Evolutionary conservation across 225 moss, liverwort and hornwort species (phyloP), one percentile per base, ranked within the genome.

Genomic region (Climacium dendroides): DNA sequence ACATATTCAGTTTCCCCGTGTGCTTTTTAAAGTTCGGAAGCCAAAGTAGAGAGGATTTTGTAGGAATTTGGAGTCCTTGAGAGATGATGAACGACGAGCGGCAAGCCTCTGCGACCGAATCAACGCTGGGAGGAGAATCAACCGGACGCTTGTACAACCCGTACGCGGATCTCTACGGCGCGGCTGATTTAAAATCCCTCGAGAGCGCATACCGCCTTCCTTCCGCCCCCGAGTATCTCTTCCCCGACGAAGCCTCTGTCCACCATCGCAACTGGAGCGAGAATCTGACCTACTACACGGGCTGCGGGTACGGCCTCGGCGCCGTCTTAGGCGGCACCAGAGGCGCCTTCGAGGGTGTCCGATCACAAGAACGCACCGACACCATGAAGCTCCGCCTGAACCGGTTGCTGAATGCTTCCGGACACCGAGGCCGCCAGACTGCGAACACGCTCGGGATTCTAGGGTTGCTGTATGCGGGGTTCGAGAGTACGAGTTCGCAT

Each of bases 271-370:
- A 95, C 91, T 98, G 95, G 97, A 98, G 96, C 89, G 97, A 98
- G 90, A 98, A 98, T 91, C 80, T 98, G 94, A 98, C 97, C 19
- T 98, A 98, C 43, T 96, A 98, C 85, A 98, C 97, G 28, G 97
- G 97, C 13, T 94, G 94, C 81, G 96, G 96, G 48, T 98, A 98
- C 50, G 90, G 96, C 55, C 83, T 87, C 16, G 97, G 97, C 19
- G 97, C 97, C 19, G 11, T 96, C 54, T 67, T 91, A 29, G 97
- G 97, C 54, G 96, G 97, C 28, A 65, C 53, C 19, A 92, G 87
- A 86, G 97, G 97, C 26, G 86, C 85, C 20, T 45, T 87, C 4
- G 97, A 98, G 81, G 97, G 97, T 32, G 53, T 96, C 81, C 93
- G 89, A 58, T 96, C 95, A 50, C 91, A 92, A 80, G 97, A 96